Percentiles rank a stretch among this genome's conserved stretches.
These are phyloP conservation scores for Aciculosporium take DNA, from an alignment of 2,329 filamentous ascomycete genomes.

Conservation along the genomic window DNA sequence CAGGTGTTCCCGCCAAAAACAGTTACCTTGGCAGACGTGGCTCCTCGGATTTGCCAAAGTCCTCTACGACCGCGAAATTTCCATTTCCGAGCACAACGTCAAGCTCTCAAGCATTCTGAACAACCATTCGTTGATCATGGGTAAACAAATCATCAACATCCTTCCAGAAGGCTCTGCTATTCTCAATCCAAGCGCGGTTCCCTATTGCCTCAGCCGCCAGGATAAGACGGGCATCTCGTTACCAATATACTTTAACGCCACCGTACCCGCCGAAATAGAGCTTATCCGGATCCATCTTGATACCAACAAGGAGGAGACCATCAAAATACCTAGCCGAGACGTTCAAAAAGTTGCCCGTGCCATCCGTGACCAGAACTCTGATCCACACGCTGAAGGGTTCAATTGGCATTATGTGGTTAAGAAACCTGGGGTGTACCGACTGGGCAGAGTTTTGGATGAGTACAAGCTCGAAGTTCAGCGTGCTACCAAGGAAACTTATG, in stretches of 20 bases:
- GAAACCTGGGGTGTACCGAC: conserved; percentile 75
- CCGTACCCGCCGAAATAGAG: conserved; percentile 75
- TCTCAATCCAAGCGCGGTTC: conserved; percentile 65
- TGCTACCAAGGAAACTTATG: conserved; percentile 59
- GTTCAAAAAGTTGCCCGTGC: conserved; percentile 60
- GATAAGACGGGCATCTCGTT: conserved; percentile 48
- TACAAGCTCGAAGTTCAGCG: conserved; percentile 87
- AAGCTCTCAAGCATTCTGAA: conserved; percentile 78
- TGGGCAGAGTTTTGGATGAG: conserved; percentile 77
- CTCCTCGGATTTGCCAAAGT: conserved; percentile 61
- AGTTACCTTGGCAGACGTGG: conserved; percentile 63
- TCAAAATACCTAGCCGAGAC: conserved; percentile 60
- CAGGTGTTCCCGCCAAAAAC: background rate
- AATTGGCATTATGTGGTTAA: conserved; percentile 62
- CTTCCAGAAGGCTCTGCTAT: conserved; percentile 88
- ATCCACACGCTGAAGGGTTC: conserved; percentile 45
- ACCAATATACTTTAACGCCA: conserved; percentile 89
- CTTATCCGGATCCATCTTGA: conserved; percentile 77
- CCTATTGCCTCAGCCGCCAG: conserved; percentile 64
- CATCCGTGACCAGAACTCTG: conserved; percentile 49
- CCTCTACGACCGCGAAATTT: conserved; percentile 82
- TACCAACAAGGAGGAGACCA: conserved; percentile 63
- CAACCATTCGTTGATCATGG: conserved; percentile 85
- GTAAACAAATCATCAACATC: conserved; percentile 95
- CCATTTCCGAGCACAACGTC: conserved; percentile 85